phyloP scores from a whole-genome alignment of 1,139 yeast genomes.

The Suhomyces maxii region DNA sequence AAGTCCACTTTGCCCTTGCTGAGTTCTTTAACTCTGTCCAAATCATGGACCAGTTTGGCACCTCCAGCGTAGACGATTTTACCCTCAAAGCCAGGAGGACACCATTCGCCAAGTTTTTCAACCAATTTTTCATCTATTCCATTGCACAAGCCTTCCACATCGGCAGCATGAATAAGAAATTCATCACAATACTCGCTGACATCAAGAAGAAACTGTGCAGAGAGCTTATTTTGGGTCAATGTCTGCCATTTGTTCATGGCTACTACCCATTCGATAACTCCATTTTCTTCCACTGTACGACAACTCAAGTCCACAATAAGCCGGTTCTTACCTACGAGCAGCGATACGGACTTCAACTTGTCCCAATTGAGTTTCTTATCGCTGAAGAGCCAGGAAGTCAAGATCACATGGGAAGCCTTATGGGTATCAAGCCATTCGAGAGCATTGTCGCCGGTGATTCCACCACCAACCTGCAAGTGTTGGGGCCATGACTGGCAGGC shows the following conservation, averaged over 20 bases:
- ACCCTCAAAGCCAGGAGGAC: conserved; percentile 52
- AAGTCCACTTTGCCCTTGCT: conserved; percentile 84
- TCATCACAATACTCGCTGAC: conserved; percentile 75
- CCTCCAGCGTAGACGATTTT: conserved; percentile 97
- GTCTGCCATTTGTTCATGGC: conserved; percentile 99
- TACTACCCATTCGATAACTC: conserved; percentile 67
- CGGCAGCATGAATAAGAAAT: conserved; percentile 94
- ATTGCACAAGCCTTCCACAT: conserved; percentile 91
- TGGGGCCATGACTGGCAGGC: conserved; percentile 79
- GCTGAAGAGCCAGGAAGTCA: conserved; percentile 90
- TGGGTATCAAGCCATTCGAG: conserved; percentile 60
- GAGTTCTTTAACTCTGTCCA: conserved; percentile 59
- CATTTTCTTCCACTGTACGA: conserved; percentile 43
- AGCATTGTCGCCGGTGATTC: conserved; percentile 76
- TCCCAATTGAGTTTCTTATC: conserved; percentile 56
- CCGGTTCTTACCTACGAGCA: conserved; percentile 58
- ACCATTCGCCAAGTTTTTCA: conserved; percentile 73
- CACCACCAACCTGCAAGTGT: conserved; percentile 87
- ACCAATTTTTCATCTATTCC: conserved; percentile 89
- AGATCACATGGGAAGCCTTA: conserved; percentile 80
- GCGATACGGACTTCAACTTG: conserved; percentile 49
- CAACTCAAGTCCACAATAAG: conserved; percentile 94
- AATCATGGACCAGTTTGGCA: conserved; percentile 71
- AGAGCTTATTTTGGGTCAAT: conserved; percentile 63
- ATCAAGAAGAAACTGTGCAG: conserved; percentile 49